Percentiles rank a stretch among this genome's conserved stretches.
Evolutionary conservation across 2,329 filamentous ascomycete species (phyloP).

Genomic region (Paramyrothecium sp.): DNA sequence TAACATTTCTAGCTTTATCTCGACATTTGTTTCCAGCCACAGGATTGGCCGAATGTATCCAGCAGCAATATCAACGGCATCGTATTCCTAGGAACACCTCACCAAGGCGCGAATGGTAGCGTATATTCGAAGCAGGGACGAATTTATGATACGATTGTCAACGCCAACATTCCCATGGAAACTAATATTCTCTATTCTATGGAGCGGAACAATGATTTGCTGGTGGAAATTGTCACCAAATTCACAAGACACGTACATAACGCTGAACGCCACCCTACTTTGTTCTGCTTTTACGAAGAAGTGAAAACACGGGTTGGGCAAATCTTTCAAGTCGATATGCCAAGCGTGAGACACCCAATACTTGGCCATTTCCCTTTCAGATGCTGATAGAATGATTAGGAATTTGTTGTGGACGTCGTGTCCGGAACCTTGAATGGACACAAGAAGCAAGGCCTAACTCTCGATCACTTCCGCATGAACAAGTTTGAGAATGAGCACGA

Average conservation of each 20-base stretch:
- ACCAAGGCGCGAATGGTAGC: not conserved
- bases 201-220: slow-evolving; percentile 4
- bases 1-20: not conserved
- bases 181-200: slow-evolving; percentile 1
- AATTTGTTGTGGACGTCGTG: slow-evolving; percentile 3
- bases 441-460: slow-evolving; percentile 2
- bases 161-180: not conserved
- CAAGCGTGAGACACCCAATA: not conserved
- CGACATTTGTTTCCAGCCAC: not conserved
- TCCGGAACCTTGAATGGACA: slow-evolving; percentile 2
- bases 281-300: slow-evolving; percentile 8
- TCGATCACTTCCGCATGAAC: slow-evolving; percentile 9
- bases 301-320: slow-evolving; percentile 1
- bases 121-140: not conserved
- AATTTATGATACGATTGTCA: not conserved
- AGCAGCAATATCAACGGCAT: slow-evolving; percentile 3
- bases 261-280: not conserved
- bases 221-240: slow-evolving; percentile 1
- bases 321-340: not conserved
- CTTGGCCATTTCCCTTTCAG: not conserved
- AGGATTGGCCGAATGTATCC: slow-evolving; percentile 1
- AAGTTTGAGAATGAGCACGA: slow-evolving; percentile 6
- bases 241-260: slow-evolving; percentile 1
- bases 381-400: not conserved
- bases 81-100: slow-evolving; percentile 10